Conservation (phyloP, 2,329 filamentous ascomycete species). For the Ilyonectria mors-panacis region DNA sequence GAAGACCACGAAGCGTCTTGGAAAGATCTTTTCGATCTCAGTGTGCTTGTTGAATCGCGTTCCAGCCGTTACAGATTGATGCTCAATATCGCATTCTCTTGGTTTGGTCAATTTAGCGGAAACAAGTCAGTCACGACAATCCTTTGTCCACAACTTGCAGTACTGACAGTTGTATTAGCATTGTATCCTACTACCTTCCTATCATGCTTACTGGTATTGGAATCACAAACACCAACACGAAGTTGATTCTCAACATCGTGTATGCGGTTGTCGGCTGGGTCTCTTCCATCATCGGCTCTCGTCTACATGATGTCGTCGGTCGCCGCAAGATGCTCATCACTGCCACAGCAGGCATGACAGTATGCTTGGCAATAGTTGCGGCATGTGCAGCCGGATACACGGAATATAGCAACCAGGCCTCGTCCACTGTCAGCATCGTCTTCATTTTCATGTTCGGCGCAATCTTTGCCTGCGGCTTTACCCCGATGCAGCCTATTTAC, state of each 20-base stretch:
- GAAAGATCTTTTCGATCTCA: slow-evolving; percentile 55
- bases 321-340: slow-evolving; percentile 59
- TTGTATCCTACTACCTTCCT: slow-evolving; percentile 52
- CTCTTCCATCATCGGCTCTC: slow-evolving; percentile 54
- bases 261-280: slow-evolving; percentile 57
- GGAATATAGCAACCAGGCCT: slow-evolving; percentile 49
- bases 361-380: slow-evolving; percentile 56
- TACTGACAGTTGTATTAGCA: slow-evolving; percentile 10
- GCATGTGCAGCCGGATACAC: slow-evolving; percentile 54
- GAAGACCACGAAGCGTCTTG: slow-evolving; percentile 49
- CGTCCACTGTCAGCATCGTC: slow-evolving; percentile 54
- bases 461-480: slow-evolving; percentile 52
- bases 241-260: slow-evolving; percentile 57
- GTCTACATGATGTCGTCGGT: slow-evolving; percentile 57
- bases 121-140: slow-evolving; percentile 45
- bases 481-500: slow-evolving; percentile 54
- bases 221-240: slow-evolving; percentile 54
- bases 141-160: not conserved
- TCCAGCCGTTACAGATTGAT: slow-evolving; percentile 56
- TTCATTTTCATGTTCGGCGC: slow-evolving; percentile 59
- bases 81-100: slow-evolving; percentile 57
- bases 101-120: slow-evolving; percentile 59
- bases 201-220: slow-evolving; percentile 55
- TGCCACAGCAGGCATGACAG: slow-evolving; percentile 53
- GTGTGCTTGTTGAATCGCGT: slow-evolving; percentile 53